Percentiles rank a stretch among this genome's conserved stretches.
Evolutionary conservation across 2,329 filamentous ascomycete genomes (phyloP).

Genomic region (Calonectria hongkongensis): DNA sequence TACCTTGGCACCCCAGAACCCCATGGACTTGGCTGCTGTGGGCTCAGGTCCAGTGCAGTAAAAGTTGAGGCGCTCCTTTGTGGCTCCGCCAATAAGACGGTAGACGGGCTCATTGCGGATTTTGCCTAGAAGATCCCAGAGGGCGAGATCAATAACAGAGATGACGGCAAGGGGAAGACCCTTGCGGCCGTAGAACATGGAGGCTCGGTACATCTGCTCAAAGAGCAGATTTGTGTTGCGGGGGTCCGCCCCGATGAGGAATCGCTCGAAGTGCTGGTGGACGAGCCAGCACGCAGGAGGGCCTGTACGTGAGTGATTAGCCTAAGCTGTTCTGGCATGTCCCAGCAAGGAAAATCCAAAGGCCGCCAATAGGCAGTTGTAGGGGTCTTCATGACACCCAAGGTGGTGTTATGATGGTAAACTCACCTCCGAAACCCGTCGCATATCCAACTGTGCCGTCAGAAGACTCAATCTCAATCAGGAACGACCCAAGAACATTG

Average conservation of each 20-base stretch:
- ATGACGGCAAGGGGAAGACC: slow-evolving; percentile 93
- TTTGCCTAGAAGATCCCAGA: slow-evolving; percentile 96
- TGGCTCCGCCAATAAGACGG: slow-evolving; percentile 94
- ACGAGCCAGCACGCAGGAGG: slow-evolving; percentile 96
- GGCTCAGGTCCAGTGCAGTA: slow-evolving; percentile 97
- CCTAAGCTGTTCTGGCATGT: not conserved
- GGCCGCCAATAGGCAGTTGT: slow-evolving; percentile 20
- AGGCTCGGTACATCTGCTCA: slow-evolving; percentile 96
- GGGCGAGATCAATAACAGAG: slow-evolving; percentile 92
- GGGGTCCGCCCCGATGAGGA: slow-evolving; percentile 91
- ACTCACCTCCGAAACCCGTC: slow-evolving; percentile 88
- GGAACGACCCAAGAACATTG: slow-evolving; percentile 94
- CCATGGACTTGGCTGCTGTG: slow-evolving; percentile 85
- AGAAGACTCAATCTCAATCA: slow-evolving; percentile 89
- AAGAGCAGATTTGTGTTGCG: slow-evolving; percentile 94
- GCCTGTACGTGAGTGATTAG: slow-evolving; percentile 65
- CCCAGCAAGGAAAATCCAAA: not conserved
- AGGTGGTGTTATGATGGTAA: not conserved
- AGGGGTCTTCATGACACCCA: slow-evolving; percentile 1
- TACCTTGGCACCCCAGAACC: slow-evolving; percentile 94
- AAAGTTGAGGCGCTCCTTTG: slow-evolving; percentile 87
- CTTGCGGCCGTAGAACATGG: slow-evolving; percentile 98
- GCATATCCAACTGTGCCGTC: slow-evolving; percentile 97
- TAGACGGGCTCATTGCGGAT: slow-evolving; percentile 95
- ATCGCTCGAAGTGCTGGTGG: slow-evolving; percentile 94